Evolutionary conservation across 139 green algal genomes (phyloP).

Genomic region (Edaphochlamys debaryana): DNA sequence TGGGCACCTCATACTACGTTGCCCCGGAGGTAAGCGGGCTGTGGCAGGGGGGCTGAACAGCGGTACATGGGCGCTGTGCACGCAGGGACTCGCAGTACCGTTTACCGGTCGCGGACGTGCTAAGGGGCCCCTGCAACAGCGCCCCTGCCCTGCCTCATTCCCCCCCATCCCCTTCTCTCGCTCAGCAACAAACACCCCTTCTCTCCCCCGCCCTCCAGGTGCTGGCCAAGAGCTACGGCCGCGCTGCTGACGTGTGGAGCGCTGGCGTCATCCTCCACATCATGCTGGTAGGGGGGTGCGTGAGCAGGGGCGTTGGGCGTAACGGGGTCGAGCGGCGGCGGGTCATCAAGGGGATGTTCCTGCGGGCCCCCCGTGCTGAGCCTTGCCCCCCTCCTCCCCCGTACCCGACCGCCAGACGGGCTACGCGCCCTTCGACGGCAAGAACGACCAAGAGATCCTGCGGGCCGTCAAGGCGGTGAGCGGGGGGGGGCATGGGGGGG

Average conservation of each 20-base stretch:
- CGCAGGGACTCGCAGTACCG: no score
- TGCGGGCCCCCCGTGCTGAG: no score
- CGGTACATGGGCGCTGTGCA: no score
- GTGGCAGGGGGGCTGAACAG: no score
- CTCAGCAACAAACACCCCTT: no score
- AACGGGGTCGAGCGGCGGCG: not conserved
- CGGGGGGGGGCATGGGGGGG: not conserved
- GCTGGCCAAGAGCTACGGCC: constrained; percentile 55
- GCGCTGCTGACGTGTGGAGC: constrained; percentile 68
- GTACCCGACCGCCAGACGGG: not conserved
- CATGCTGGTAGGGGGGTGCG: constrained; percentile 45
- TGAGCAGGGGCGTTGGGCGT: not conserved
- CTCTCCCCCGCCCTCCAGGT: no score
- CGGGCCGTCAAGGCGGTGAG: constrained; percentile 2
- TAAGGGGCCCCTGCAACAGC: no score
- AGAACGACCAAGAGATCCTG: constrained; percentile 32
- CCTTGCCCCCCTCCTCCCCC: not conserved
- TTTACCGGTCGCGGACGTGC: no score
- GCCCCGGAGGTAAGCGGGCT: no score
- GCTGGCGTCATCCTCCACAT: constrained; percentile 76
- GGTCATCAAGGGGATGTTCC: no score
- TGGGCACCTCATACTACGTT: constrained; percentile 75
- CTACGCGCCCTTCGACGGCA: constrained; percentile 36
- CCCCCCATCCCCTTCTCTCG: no score
- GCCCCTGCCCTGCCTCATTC: no score